Conservation (phyloP, 2,329 filamentous ascomycete genomes). For the Alternaria panax region DNA sequence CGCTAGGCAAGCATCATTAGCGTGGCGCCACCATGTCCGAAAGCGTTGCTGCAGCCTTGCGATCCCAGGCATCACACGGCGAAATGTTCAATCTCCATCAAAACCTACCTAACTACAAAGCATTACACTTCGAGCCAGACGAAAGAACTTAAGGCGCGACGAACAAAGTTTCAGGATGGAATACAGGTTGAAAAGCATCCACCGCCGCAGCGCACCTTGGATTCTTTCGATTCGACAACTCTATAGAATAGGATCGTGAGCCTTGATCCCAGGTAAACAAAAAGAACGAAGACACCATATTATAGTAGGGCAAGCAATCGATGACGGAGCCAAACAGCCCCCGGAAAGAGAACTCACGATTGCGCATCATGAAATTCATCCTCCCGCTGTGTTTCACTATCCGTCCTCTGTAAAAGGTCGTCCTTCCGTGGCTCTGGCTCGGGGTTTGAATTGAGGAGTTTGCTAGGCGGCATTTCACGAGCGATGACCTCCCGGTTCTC, state of each 20-base stretch:
- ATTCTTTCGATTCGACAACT: constrained; percentile 10
- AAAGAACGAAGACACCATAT: neutral
- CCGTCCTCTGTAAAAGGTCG: constrained; percentile 43
- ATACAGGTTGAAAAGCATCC: constrained; percentile 30
- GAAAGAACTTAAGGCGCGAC: neutral
- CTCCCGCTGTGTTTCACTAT: constrained; percentile 54
- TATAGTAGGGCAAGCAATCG: neutral
- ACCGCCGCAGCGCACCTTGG: constrained; percentile 3
- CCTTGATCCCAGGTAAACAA: neutral
- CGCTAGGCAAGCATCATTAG: constrained; percentile 7
- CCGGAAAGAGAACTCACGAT: constrained; percentile 29
- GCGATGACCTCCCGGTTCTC: constrained; percentile 20
- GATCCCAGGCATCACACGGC: neutral
- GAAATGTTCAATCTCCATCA: neutral
- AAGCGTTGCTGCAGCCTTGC: constrained; percentile 6
- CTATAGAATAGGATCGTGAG: constrained; percentile 14
- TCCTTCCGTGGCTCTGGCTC: constrained; percentile 22
- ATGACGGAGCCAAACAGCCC: neutral
- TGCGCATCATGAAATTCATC: constrained; percentile 60
- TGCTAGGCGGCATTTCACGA: constrained; percentile 36
- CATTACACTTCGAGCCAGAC: neutral
- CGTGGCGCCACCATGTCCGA: neutral
- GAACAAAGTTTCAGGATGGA: constrained; percentile 3
- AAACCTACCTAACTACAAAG: neutral
- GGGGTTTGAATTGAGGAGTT: constrained; percentile 37